Evolutionary conservation across 2,329 filamentous ascomycete genomes (phyloP).

Genomic region (Fusarium equiseti): DNA sequence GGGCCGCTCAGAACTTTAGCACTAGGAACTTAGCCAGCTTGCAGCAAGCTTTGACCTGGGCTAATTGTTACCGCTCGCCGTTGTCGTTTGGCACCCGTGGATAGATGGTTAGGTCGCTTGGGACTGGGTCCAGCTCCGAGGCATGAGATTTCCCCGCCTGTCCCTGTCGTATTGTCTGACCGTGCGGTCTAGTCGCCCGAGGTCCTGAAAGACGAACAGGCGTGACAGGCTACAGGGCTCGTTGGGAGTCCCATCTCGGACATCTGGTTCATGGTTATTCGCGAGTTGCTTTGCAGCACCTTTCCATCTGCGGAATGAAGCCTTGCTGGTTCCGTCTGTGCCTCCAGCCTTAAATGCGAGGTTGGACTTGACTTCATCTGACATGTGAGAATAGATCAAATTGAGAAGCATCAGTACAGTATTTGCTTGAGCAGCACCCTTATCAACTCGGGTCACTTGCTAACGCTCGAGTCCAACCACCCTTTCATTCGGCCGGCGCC

Average conservation of each 20-base stretch:
- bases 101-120: slow-evolving; percentile 12
- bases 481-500: slow-evolving; percentile 30
- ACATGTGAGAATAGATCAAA: slow-evolving; percentile 37
- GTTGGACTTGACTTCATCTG: slow-evolving; percentile 41
- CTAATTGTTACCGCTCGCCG: slow-evolving; percentile 16
- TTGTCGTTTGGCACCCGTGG: slow-evolving; percentile 26
- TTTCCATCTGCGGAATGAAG: slow-evolving; percentile 47
- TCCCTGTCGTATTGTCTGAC: slow-evolving; percentile 21
- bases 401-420: neutral
- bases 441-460: neutral
- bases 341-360: slow-evolving; percentile 48
- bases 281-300: slow-evolving; percentile 42
- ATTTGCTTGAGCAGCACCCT: neutral
- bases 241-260: slow-evolving; percentile 45
- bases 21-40: slow-evolving; percentile 5
- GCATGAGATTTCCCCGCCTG: slow-evolving; percentile 42
- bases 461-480: slow-evolving; percentile 17
- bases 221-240: slow-evolving; percentile 19
- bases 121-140: slow-evolving; percentile 19
- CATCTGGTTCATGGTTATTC: slow-evolving; percentile 46
- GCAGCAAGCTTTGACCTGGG: slow-evolving; percentile 22
- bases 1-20: slow-evolving; percentile 32
- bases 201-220: slow-evolving; percentile 3
- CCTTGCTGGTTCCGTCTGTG: slow-evolving; percentile 45
- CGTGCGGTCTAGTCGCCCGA: slow-evolving; percentile 36